Percentiles rank a stretch among this genome's conserved stretches.
These are phyloP conservation scores for Candida morakotiae DNA, from an alignment of 805 yeast species.

Conservation along the genomic window DNA sequence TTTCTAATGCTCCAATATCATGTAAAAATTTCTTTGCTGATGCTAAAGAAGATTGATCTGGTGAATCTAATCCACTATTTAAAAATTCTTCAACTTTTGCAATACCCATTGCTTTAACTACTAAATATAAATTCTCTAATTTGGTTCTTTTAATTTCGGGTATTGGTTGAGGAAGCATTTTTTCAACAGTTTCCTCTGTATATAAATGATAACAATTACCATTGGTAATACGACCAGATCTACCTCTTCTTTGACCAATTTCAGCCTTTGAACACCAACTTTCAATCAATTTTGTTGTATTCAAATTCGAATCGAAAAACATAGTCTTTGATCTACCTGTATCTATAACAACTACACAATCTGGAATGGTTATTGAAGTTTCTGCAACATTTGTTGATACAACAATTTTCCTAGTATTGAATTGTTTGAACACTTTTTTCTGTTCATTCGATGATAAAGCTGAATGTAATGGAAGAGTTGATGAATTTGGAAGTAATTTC, in stretches of 20 bases:
- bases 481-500: slow-evolving; percentile 12
- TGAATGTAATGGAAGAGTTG: slow-evolving; percentile 78
- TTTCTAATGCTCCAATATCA: slow-evolving; percentile 69
- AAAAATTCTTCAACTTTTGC: slow-evolving; percentile 66
- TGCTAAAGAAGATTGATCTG: slow-evolving; percentile 48
- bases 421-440: slow-evolving; percentile 59
- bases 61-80: slow-evolving; percentile 77
- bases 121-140: slow-evolving; percentile 74
- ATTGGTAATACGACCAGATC: slow-evolving; percentile 91
- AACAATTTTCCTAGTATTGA: slow-evolving; percentile 63
- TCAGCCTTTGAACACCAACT: slow-evolving; percentile 90
- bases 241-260: slow-evolving; percentile 86
- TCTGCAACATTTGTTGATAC: slow-evolving; percentile 94
- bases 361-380: slow-evolving; percentile 94
- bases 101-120: slow-evolving; percentile 87
- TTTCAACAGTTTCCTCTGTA: slow-evolving; percentile 51
- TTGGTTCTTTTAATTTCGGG: slow-evolving; percentile 89
- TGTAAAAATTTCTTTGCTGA: slow-evolving; percentile 50
- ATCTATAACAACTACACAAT: slow-evolving; percentile 88
- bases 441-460: slow-evolving; percentile 83
- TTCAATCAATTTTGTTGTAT: slow-evolving; percentile 70
- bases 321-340: slow-evolving; percentile 81
- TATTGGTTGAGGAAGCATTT: slow-evolving; percentile 68
- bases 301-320: slow-evolving; percentile 61
- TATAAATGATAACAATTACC: slow-evolving; percentile 83